Evolutionary conservation across 2,329 filamentous ascomycete genomes (phyloP), one percentile per base, ranked within the genome.

Genomic region (Dactylellina cionopaga): DNA sequence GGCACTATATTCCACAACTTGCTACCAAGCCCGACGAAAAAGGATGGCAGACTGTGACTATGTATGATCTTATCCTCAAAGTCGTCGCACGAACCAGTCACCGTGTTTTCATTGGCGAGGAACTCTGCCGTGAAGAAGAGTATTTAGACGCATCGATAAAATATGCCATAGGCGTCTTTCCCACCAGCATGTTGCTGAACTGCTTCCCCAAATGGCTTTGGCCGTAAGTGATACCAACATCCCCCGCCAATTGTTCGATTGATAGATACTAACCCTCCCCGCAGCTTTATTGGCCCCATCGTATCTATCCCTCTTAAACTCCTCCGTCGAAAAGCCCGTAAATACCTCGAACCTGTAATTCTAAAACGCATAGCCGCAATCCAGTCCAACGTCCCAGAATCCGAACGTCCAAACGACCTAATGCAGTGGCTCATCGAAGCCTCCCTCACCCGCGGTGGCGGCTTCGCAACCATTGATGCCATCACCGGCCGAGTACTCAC

Each of bases 61-160:
- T 83, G 29, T 79, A 82, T 77, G 68, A 78, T 7, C 79, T 78
- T 6, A 75, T 85, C 3, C 78, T 84, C 1, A 81, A 82, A 15
- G 81, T 85, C 37, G 81, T 85, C 0, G 82, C 81, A 51, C 81
- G 81, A 68, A 80, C 82, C 0, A 84, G 82, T 0, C 83, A 83
- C 2, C 79, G 82, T 9, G 77, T 85, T 25, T 85, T 85, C 55
- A 79, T 85, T 25, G 84, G 83, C 3, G 77, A 81, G 0, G 82
- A 84, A 55, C 79, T 84, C 0, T 83, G 82, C 73, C 82, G 81
- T 29, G 76, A 80, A 2, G 81, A 83, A 37, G 78, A 80, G 24
- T 85, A 84, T 75, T 76, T 85, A 1, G 80, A 84, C 37, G 79
- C 81, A 3, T 80, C 81, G n/a, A 83, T 84, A 66, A 82, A 82